These are phyloP conservation scores for Aurantiochytrium sp. DNA, from an alignment of 108 stramenopile genomes.

Conservation along the genomic window DNA sequence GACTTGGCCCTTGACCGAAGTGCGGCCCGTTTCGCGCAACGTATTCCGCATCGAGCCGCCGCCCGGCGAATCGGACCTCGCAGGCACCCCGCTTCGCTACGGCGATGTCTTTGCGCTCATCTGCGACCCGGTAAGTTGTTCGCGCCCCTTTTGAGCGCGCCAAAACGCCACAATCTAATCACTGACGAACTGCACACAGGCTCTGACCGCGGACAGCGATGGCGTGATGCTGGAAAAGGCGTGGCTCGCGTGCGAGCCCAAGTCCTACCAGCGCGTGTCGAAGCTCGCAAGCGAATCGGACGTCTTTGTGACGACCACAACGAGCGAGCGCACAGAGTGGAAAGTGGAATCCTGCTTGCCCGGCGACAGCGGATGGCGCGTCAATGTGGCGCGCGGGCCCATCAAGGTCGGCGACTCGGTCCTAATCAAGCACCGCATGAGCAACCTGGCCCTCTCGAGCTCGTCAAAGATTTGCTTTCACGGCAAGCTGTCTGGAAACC, in stretches of 20 bases:
- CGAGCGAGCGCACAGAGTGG: background rate
- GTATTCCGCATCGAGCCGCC: background rate
- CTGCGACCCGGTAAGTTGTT: background rate
- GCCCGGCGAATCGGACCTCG: background rate
- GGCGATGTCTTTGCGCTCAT: background rate
- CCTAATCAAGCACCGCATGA: background rate
- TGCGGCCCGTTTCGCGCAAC: background rate
- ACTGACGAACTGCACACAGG: too few species aligned
- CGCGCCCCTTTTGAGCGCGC: too few species aligned
- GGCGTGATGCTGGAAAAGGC: background rate
- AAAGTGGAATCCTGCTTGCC: background rate
- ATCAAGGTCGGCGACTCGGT: background rate
- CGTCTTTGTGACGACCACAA: background rate
- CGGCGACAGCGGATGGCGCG: background rate
- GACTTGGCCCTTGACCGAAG: background rate
- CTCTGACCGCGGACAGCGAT: background rate
- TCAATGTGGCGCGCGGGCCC: background rate
- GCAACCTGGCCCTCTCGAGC: background rate
- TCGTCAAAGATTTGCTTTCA: background rate
- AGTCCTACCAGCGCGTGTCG: background rate
- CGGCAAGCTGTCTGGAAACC: background rate
- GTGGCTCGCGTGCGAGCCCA: background rate
- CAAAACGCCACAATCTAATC: too few species aligned
- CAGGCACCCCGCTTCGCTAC: background rate
- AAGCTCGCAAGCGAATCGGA: background rate